Base-by-base conservation (phyloP, 371 early-diverging fungal species). In the Sporodiniella umbellata region DNA sequence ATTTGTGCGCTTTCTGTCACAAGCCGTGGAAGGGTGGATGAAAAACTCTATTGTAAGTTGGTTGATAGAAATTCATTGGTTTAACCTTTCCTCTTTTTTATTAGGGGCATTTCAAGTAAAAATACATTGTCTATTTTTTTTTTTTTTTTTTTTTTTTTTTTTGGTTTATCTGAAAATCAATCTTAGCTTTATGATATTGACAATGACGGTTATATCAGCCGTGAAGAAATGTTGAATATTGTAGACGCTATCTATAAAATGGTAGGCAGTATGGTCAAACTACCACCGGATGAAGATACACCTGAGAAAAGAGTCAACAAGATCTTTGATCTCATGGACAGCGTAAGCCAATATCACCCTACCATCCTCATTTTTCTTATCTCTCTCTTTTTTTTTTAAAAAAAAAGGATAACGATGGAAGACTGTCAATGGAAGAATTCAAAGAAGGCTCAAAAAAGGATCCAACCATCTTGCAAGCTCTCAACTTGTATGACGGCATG, bases 221-320 rank as follows among this genome's bases (percentile, higher is more conserved):
- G 79, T 23, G 88, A 86, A 11, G 98, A 97, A 73, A 94, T 96
- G 94, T 57, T 90, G 35, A 70, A 67, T 51, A 90, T 95, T 45
- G 96, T 95, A 8, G 88, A 90, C 39, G 92, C 98, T 5, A 92
- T 97, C 40, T 95, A 95, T 66, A 89, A 87, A 58, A 93, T 95
- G 93, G 90, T 95, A 0, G 96, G 94, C 10, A 86, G 83, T 51
- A 90, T 89, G 88, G 88, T 89, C 35, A 89, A 90, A 58, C 63
- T 95, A 56, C 93, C 94, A n/a, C 73, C 79, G 21, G 95, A 96
- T 67, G 92, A 92, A 59, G 86, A 88, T 55, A 94, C 95, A n/a
- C 93, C 96, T 5, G 87, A 92, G 55, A 91, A 92, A 68, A 80
- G 95, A 12, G 95, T 95, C 7, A 77, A 86, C 33, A 95, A 95